phyloP scores from a whole-genome alignment of 192 early-diverging fungal species.

The Linnemannia schmuckeri region DNA sequence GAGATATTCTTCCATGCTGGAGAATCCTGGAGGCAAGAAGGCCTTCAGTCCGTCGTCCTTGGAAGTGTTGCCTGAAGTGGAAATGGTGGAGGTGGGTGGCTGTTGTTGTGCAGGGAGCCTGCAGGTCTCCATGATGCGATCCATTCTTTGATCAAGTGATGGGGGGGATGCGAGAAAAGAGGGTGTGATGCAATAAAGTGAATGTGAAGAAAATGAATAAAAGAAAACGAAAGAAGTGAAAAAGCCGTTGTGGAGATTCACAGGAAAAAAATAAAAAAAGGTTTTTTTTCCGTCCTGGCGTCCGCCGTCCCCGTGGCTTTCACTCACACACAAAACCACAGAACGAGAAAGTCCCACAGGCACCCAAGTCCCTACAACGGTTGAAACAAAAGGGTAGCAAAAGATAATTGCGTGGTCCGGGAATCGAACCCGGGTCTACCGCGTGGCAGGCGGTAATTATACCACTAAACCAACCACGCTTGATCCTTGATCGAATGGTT shows the following conservation, averaged over 20 bases:
- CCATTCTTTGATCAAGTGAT: not conserved
- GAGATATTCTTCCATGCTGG: conserved; percentile 37
- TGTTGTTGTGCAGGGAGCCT: not conserved
- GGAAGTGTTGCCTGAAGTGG: not conserved
- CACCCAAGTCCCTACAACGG: too few relatives aligned
- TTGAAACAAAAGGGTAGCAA: not conserved
- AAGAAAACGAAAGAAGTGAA: not conserved
- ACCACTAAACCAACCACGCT: conserved; percentile 76
- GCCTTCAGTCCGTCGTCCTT: not conserved
- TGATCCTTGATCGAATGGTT: not conserved
- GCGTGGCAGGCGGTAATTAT: conserved; percentile 85
- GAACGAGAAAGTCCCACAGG: not conserved
- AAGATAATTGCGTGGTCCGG: conserved; percentile 70
- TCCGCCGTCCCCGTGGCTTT: conserved; percentile 7
- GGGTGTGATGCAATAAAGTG: not conserved
- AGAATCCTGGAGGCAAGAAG: conserved; percentile 45
- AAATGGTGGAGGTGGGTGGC: not conserved
- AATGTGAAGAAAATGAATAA: not conserved
- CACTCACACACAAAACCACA: not conserved
- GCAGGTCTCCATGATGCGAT: conserved; percentile 11
- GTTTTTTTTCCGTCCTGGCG: not conserved
- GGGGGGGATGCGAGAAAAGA: not conserved
- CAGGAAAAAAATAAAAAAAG: conserved; percentile 11
- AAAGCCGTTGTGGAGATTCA: not conserved
- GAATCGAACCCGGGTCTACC: conserved; percentile 85